Evolutionary conservation across 345 rosid genomes (phyloP), one percentile per base, ranked within the genome.

Genomic region (Arabis alpina): DNA sequence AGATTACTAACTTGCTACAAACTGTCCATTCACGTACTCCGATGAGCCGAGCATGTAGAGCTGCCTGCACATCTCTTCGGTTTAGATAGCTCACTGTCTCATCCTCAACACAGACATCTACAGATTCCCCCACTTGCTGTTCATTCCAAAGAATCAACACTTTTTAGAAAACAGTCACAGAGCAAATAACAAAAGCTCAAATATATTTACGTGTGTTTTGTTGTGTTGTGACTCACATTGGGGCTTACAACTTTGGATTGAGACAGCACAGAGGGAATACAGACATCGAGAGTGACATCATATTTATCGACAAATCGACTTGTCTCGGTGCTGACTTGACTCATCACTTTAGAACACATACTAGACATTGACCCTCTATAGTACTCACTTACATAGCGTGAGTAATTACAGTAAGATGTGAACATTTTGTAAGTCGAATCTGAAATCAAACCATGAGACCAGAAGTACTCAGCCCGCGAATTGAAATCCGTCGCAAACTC

Each of bases 391-490:
- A 91, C 96, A 67, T 85, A 94, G 25, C 95, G 80, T 0, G 99
- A 91, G 79, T 91, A 91, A 73, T 94, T 94, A 76, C 99, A 94
- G 30, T 79, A 83, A 58, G 89, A 78, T 68, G 95, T 84, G 84
- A 94, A 91, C 89, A 89, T 77, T 68, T 81, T 87, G 86, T 84
- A 89, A 10, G 99, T 91, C 4, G 96, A 78, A 57, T 94, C 99
- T 0, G 99, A 89, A 73, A 94, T 87, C 72, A 94, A 70, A 54
- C 99, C 99, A 66, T 91, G 99, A 72, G 99, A 94, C 99, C 99
- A 94, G 70, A 94, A 88, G 83, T 78, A 94, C 80, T 89, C 99
- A 13, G 97, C 99, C 76, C 96, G 73, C 13, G 99, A 94, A 61
- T 91, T 91, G 70, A 94, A 89, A 74, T 94, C 97, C 1, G 93